phyloP scores from a whole-genome alignment of 1,139 yeast species.

The Candida neerlandica region DNA sequence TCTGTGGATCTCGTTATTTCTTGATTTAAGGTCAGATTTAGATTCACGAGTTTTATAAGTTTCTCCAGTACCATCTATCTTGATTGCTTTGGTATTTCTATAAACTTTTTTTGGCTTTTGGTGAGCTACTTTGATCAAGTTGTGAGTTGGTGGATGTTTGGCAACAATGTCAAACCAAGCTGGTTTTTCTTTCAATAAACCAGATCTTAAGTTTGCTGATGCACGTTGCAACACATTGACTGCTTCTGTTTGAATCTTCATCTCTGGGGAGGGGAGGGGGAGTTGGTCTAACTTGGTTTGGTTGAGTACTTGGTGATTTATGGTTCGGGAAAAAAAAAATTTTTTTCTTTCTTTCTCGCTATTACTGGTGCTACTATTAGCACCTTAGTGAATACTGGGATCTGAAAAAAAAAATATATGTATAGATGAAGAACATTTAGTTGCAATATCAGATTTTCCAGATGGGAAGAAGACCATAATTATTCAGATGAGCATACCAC shows the following conservation, averaged over 20 bases:
- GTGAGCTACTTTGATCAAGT: slow-evolving; percentile 54
- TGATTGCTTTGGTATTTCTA: slow-evolving; percentile 12
- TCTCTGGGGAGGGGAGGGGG: slow-evolving; percentile 28
- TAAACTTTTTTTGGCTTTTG: slow-evolving; percentile 29
- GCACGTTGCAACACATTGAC: slow-evolving; percentile 75
- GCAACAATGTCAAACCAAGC: slow-evolving; percentile 88
- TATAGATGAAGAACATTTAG: too few relatives aligned
- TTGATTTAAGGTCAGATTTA: slow-evolving; percentile 25
- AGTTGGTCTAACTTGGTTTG: neutral
- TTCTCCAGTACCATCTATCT: neutral
- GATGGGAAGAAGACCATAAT: neutral
- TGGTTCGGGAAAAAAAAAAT: neutral
- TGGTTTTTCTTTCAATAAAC: slow-evolving; percentile 69
- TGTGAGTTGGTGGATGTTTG: slow-evolving; percentile 72
- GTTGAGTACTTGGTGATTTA: too few relatives aligned
- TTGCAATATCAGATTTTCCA: too few relatives aligned
- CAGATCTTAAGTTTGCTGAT: slow-evolving; percentile 67
- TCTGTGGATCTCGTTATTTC: slow-evolving; percentile 42
- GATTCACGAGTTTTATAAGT: slow-evolving; percentile 50
- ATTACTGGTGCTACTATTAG: neutral
- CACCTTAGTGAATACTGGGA: too few relatives aligned
- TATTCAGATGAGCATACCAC: slow-evolving; percentile 13
- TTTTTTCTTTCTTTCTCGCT: slow-evolving; percentile 3
- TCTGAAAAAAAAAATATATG: too few relatives aligned
- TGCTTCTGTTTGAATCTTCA: slow-evolving; percentile 74